Conservation (phyloP, 73 alveolate genomes). For the Tetrahymena borealis region DNA sequence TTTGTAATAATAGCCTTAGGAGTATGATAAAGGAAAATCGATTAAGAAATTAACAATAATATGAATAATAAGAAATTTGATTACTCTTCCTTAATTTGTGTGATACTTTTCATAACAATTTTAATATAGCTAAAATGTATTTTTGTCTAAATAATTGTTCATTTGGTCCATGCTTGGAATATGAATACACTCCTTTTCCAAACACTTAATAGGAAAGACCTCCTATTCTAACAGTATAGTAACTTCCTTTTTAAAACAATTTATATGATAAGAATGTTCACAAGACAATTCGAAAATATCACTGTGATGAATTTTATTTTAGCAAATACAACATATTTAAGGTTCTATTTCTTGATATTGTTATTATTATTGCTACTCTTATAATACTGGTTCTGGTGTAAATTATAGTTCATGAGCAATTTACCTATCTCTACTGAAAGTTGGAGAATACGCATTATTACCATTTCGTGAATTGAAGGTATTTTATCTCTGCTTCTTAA, state of each 20-base stretch:
- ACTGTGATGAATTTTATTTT: background rate
- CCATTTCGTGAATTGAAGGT: background rate
- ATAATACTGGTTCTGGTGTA: background rate
- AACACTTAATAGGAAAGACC: background rate
- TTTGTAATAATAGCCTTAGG: too few species aligned
- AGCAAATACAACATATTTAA: background rate
- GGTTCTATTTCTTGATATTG: background rate
- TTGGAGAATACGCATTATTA: background rate
- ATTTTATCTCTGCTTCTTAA: background rate
- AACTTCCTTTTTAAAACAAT: background rate
- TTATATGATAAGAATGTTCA: background rate
- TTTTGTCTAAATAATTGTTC: background rate
- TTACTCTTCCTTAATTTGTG: background rate
- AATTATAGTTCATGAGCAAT: background rate
- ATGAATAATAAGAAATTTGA: background rate
- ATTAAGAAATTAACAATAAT: background rate
- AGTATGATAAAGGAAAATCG: too few species aligned
- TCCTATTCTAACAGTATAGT: background rate
- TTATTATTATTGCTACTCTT: background rate
- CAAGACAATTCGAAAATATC: background rate
- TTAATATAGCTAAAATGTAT: background rate
- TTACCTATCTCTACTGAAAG: background rate
- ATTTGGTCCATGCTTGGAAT: background rate
- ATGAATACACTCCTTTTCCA: background rate
- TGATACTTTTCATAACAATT: background rate